These are phyloP conservation scores for Delitschia confertaspora DNA, from an alignment of 495 filamentous ascomycete species.

Conservation along the genomic window DNA sequence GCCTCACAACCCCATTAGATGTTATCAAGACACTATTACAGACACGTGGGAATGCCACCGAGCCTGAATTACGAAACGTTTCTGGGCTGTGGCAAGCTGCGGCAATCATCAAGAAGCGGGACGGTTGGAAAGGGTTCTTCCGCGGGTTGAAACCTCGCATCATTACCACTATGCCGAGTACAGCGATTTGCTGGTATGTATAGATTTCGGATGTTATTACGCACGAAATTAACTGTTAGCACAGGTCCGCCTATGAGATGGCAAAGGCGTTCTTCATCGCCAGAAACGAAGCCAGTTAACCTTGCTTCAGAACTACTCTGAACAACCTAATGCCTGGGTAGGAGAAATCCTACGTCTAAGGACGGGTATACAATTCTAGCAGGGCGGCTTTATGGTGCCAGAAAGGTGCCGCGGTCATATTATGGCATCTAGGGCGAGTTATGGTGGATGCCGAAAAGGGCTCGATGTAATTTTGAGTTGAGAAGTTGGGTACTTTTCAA, in stretches of 20 bases:
- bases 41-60: conserved; percentile 73
- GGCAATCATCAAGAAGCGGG: conserved; percentile 69
- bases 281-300: conserved; percentile 10
- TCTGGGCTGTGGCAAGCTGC: conserved; percentile 76
- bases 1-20: conserved; percentile 88
- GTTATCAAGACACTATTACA: conserved; percentile 97
- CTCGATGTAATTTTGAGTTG: no score
- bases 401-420: no score
- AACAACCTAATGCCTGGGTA: no score
- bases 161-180: conserved; percentile 95
- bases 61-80: conserved; percentile 74
- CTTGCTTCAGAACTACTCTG: no score
- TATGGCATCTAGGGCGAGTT: no score
- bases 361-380: no score
- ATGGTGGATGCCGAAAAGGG: no score
- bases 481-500: no score
- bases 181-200: conserved; percentile 93
- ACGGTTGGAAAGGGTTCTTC: conserved; percentile 82
- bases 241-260: conserved; percentile 68
- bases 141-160: conserved; percentile 85
- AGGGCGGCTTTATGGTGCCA: no score
- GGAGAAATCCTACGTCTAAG: no score
- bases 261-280: conserved; percentile 65
- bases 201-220: no score
- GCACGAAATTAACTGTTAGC: not conserved